Evolutionary conservation across 2,329 filamentous ascomycete genomes (phyloP), one percentile per base, ranked within the genome.

Genomic region (Cladosporium cucumerinum): DNA sequence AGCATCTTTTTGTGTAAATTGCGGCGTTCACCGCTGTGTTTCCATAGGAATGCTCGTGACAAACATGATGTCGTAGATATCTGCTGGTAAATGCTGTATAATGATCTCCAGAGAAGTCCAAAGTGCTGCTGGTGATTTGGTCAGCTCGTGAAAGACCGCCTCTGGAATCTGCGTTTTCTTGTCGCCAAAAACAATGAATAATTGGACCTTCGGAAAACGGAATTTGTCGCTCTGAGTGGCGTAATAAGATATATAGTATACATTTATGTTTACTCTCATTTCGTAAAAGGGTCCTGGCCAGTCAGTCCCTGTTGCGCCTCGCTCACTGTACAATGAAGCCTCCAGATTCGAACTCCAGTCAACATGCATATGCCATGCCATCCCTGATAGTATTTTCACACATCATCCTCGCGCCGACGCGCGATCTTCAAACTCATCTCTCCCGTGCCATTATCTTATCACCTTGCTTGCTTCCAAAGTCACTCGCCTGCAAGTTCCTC

Each of bases 401-500:
- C 39, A 46, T n/a, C 36, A 46, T 46, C 7, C 12, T 28, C 21
- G 46, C 21, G 3, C 46, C 46, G 12, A 49, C 11, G n/a, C 43
- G n/a, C n/a, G n/a, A n/a, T n/a, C n/a, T n/a, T n/a, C n/a, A n/a
- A 34, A 12, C 2, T 2, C 12, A 14, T 34, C 2, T 6, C n/a
- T 23, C n/a, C 30, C 54, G 36, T 57, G 28, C 28, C n/a, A 57
- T 43, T 28, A 5, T n/a, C 8, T 28, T 43, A 5, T 11, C 55
- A 16, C 28, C 62, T 36, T 74, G 67, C 69, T 78, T 79, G 64
- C 76, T 75, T 32, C 72, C 76, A 67, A 99, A 99, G 79, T 99
- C 95, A 78, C 92, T 96, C 16, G 92, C 92, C 80, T 99, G 95
- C 79, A 99, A 74, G 75, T 99, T 99, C 77, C 95, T 85, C 69